Conservation (phyloP, 805 yeast species). For the Zygosaccharomyces pseudorouxii region DNA sequence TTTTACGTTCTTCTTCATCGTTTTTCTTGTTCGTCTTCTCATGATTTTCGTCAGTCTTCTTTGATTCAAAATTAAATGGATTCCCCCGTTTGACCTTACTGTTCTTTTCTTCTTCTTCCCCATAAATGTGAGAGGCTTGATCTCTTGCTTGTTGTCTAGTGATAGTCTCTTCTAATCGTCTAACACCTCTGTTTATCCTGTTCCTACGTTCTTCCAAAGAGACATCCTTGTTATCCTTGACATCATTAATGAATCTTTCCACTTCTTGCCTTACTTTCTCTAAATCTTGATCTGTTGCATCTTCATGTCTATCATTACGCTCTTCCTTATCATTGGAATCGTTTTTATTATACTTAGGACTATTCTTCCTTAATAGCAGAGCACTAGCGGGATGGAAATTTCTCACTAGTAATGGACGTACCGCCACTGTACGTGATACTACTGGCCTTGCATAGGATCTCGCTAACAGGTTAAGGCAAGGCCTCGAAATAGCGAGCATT, state of each 20-base stretch:
- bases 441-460: constrained; percentile 4
- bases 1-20: constrained; percentile 13
- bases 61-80: constrained; percentile 17
- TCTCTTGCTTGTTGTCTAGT: constrained; percentile 18
- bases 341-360: constrained; percentile 1
- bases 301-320: constrained; percentile 7
- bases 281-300: constrained; percentile 27
- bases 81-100: constrained; percentile 9
- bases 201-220: constrained; percentile 20
- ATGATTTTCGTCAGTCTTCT: constrained; percentile 15
- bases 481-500: constrained; percentile 12
- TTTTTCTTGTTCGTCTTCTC: constrained; percentile 17
- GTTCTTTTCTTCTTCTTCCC: background rate
- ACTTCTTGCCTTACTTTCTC: constrained; percentile 23
- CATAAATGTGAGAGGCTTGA: constrained; percentile 3
- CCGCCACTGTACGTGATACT: background rate
- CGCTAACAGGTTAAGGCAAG: constrained; percentile 7
- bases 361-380: constrained; percentile 8
- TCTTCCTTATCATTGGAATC: background rate
- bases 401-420: constrained; percentile 7
- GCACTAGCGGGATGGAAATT: constrained; percentile 7
- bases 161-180: constrained; percentile 25
- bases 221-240: constrained; percentile 14
- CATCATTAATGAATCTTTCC: constrained; percentile 23
- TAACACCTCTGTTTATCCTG: constrained; percentile 24